phyloP scores from a whole-genome alignment of 257 asterid species.

The Apocynum venetum region DNA sequence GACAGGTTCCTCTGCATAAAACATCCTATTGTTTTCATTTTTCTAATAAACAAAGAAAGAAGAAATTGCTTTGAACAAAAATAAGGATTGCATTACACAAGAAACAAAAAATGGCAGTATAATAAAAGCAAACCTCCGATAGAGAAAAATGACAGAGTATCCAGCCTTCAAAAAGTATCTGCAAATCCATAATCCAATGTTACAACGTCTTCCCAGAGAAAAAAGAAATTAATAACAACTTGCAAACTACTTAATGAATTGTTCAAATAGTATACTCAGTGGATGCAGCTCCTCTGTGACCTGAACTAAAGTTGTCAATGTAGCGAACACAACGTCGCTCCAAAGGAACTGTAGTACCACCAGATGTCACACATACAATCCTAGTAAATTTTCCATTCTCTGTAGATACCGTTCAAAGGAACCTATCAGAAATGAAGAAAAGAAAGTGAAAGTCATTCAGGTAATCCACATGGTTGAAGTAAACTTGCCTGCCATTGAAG shows the following conservation, averaged over 20 bases:
- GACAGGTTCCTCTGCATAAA: constrained; percentile 73
- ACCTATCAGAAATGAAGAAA: neutral
- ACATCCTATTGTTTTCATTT: constrained; percentile 6
- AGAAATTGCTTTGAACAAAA: neutral
- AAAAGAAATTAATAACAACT: neutral
- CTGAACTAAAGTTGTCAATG: constrained; percentile 94
- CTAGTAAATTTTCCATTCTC: constrained; percentile 40
- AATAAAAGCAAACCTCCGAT: constrained; percentile 56
- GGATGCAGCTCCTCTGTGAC: constrained; percentile 96
- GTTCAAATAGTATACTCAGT: constrained; percentile 60
- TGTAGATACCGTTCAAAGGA: constrained; percentile 19
- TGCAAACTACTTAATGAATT: neutral
- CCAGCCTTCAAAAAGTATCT: constrained; percentile 90
- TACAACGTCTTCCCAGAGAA: neutral
- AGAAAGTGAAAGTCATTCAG: neutral
- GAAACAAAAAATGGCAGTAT: constrained; percentile 1
- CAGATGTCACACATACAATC: constrained; percentile 91
- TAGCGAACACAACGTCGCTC: constrained; percentile 91
- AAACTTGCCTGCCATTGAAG: constrained; percentile 44
- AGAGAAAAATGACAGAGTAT: constrained; percentile 79
- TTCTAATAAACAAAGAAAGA: neutral
- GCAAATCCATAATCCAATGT: constrained; percentile 22
- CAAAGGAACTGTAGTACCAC: constrained; percentile 96
- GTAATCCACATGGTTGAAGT: neutral
- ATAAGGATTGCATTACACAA: constrained; percentile 8